phyloP scores from a whole-genome alignment of 75 land plant genomes.

The Selaginella moellendorffii region DNA sequence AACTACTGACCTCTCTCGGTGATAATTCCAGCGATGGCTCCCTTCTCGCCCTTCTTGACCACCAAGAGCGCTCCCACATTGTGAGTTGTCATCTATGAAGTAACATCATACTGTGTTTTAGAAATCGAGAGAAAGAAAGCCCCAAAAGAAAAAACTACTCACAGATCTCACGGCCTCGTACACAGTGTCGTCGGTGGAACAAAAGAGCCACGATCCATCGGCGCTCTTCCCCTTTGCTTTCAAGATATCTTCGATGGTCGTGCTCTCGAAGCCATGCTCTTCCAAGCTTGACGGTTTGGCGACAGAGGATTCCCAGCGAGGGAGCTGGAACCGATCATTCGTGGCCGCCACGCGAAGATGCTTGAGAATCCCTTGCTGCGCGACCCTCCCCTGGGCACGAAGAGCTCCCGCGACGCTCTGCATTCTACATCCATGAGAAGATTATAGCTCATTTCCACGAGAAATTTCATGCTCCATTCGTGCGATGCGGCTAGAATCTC shows the following conservation, averaged over 20 bases:
- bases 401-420: slow-evolving; percentile 43
- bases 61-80: slow-evolving; percentile 98
- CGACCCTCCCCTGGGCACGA: slow-evolving; percentile 30
- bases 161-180: slow-evolving; percentile 95
- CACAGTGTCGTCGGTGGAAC: slow-evolving; percentile 76
- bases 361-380: slow-evolving; percentile 43
- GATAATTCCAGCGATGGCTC: slow-evolving; percentile 75
- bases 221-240: slow-evolving; percentile 80
- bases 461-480: no score
- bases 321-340: slow-evolving; percentile 11
- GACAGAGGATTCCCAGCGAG: slow-evolving; percentile 26
- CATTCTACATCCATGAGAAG: slow-evolving; percentile 43
- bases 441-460: no score
- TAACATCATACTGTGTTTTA: background rate
- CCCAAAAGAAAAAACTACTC: slow-evolving; percentile 8
- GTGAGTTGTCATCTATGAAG: slow-evolving; percentile 74
- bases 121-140: background rate
- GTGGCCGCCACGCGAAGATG: slow-evolving; percentile 28
- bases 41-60: slow-evolving; percentile 66
- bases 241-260: slow-evolving; percentile 67
- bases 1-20: slow-evolving; percentile 81
- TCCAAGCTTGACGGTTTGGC: slow-evolving; percentile 40
- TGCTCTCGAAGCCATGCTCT: slow-evolving; percentile 88
- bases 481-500: no score
- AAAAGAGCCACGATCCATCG: slow-evolving; percentile 97